phyloP scores from a whole-genome alignment of 2,329 filamentous ascomycete species.

The Fusarium sambucinum region DNA sequence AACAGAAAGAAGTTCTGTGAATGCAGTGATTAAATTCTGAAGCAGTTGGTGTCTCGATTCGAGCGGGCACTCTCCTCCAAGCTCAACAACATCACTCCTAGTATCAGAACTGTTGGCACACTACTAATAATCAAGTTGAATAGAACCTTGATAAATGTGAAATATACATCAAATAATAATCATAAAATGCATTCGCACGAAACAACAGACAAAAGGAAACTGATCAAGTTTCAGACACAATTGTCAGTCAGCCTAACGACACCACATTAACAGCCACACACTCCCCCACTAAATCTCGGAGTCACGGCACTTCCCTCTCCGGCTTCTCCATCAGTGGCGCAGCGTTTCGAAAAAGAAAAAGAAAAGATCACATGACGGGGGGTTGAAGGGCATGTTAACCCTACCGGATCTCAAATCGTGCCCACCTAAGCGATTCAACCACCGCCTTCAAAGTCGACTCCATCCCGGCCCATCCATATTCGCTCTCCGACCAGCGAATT shows the following conservation, averaged over 20 bases:
- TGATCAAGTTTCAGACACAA: too few species aligned
- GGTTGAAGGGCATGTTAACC: slow-evolving; percentile 58
- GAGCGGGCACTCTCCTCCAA: not conserved
- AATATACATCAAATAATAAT: not conserved
- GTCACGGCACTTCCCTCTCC: slow-evolving; percentile 19
- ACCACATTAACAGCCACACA: too few species aligned
- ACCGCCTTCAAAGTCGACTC: slow-evolving; percentile 51
- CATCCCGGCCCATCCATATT: slow-evolving; percentile 56
- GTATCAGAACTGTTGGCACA: not conserved
- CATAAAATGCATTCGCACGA: too few species aligned
- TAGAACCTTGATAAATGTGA: not conserved
- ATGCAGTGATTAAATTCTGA: not conserved
- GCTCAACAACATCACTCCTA: not conserved
- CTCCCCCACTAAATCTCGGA: slow-evolving; percentile 22
- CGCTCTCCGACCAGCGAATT: slow-evolving; percentile 61
- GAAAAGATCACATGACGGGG: slow-evolving; percentile 5
- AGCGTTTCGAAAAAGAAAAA: too few species aligned
- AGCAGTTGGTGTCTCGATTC: not conserved
- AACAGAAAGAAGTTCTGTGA: not conserved
- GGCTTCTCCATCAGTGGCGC: not conserved
- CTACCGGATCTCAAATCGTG: slow-evolving; percentile 45
- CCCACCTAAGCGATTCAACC: slow-evolving; percentile 27
- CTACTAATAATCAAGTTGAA: too few species aligned
- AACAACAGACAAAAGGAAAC: not conserved
- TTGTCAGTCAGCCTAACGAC: too few species aligned